Conservation (phyloP, 2,329 filamentous ascomycete species). For the Colletotrichum graminicola region DNA sequence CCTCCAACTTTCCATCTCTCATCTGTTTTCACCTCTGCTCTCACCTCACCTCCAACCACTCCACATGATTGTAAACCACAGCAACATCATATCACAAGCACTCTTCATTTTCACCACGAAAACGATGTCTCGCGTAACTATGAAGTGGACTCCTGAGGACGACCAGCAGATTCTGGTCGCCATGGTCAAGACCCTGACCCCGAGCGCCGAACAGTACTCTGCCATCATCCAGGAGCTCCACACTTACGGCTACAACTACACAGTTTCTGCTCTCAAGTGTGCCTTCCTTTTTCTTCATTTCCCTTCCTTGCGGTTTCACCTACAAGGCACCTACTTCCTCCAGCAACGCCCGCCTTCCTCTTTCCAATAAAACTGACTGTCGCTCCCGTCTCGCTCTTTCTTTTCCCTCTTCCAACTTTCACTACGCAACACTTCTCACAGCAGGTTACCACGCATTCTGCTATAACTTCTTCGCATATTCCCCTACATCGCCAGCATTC, state of each 20-base stretch:
- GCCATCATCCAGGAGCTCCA: constrained; percentile 49
- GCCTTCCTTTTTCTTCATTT: constrained; percentile 12
- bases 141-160: constrained; percentile 57
- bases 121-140: constrained; percentile 45
- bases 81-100: too few species aligned
- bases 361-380: background rate
- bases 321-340: background rate
- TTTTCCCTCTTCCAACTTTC: constrained; percentile 10
- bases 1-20: constrained; percentile 4
- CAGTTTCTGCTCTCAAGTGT: constrained; percentile 56
- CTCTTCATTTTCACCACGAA: background rate
- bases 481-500: constrained; percentile 7
- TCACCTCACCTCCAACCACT: background rate
- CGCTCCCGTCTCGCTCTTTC: background rate
- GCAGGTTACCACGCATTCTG: background rate
- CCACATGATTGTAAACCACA: background rate
- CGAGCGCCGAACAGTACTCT: constrained; percentile 52
- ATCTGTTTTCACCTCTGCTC: background rate
- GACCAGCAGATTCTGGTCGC: constrained; percentile 60
- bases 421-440: background rate
- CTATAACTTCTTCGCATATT: background rate
- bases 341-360: background rate
- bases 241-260: constrained; percentile 55
- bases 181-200: constrained; percentile 54
- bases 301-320: constrained; percentile 19